phyloP scores from a whole-genome alignment of 2,329 filamentous ascomycete genomes.

The Colletotrichum musicola region DNA sequence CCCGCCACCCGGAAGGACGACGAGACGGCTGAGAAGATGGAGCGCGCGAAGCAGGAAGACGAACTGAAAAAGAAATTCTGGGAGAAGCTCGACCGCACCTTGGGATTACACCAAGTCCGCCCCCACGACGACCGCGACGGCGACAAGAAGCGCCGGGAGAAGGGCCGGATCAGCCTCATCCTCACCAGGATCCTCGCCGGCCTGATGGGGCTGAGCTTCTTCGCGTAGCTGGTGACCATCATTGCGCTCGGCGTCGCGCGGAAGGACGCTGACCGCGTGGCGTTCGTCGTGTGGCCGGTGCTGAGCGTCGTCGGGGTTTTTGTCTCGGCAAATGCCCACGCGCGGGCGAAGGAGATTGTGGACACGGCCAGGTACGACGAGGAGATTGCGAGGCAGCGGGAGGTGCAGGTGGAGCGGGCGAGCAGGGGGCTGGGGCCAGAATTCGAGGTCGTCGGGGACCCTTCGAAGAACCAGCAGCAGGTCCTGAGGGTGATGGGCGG shows the following conservation, averaged over 20 bases:
- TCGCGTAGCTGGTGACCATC: not conserved
- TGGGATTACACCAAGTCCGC: constrained; percentile 16
- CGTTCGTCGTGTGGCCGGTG: constrained; percentile 16
- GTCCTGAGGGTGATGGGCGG: not conserved
- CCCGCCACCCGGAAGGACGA: not conserved
- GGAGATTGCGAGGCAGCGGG: not conserved
- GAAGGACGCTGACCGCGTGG: not conserved
- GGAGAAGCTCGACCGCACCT: not conserved
- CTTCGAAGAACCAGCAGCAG: constrained; percentile 1
- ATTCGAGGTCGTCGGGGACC: not conserved
- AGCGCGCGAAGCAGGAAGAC: not conserved
- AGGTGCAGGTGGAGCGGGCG: too few species aligned
- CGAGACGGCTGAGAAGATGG: not conserved
- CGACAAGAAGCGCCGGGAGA: not conserved
- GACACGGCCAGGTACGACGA: not conserved
- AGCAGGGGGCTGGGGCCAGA: not conserved
- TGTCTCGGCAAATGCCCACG: not conserved
- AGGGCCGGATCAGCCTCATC: too few species aligned
- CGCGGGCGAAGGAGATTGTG: not conserved
- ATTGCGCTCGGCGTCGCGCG: not conserved
- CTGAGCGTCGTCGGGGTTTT: not conserved
- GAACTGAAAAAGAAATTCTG: not conserved
- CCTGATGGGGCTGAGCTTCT: constrained; percentile 11
- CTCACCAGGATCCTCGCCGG: not conserved
- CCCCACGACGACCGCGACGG: constrained; percentile 4